phyloP scores from a whole-genome alignment of 768 basidiomycete species.

The Galerina marginata region DNA sequence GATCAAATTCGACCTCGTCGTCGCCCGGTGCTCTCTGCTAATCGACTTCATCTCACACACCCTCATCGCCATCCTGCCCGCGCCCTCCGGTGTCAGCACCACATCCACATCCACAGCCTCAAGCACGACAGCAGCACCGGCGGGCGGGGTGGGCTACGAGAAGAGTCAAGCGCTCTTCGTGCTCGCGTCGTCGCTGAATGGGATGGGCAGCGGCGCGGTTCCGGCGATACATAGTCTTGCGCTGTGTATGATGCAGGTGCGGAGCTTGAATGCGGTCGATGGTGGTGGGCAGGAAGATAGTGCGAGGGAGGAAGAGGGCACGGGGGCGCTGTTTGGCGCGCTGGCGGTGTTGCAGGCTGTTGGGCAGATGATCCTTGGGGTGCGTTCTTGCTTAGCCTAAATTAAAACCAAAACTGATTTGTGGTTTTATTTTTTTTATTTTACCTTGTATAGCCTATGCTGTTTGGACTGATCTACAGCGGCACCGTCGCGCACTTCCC shows the following conservation, averaged over 20 bases:
- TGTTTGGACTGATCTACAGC: conserved; percentile 78
- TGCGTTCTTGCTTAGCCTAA: conserved; percentile 28
- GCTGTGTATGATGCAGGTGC: conserved; percentile 60
- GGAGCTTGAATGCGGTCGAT: conserved; percentile 37
- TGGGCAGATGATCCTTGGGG: conserved; percentile 68
- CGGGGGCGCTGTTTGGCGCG: conserved; percentile 73
- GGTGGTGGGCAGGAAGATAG: conserved; percentile 17
- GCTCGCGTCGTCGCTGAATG: conserved; percentile 59
- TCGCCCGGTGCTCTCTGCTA: conserved; percentile 65
- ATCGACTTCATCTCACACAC: conserved; percentile 70
- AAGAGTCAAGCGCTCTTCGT: conserved; percentile 61
- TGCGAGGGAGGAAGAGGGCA: conserved; percentile 28
- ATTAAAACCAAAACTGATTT: conserved; percentile 5
- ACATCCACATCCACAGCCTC: too few relatives aligned
- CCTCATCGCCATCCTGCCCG: conserved; percentile 59
- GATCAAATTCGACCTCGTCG: conserved; percentile 71
- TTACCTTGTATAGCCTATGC: conserved; percentile 51
- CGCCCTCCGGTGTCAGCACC: conserved; percentile 31
- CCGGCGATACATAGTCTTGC: conserved; percentile 80
- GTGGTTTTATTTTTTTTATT: not conserved
- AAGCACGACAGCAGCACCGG: conserved; percentile 22
- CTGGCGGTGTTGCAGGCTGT: conserved; percentile 72
- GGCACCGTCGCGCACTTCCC: conserved; percentile 71
- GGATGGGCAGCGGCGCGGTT: conserved; percentile 67
- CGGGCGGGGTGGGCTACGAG: conserved; percentile 15